Evolutionary conservation across 306 rosid species (phyloP).

Genomic region (Adenanthera pavonina): DNA sequence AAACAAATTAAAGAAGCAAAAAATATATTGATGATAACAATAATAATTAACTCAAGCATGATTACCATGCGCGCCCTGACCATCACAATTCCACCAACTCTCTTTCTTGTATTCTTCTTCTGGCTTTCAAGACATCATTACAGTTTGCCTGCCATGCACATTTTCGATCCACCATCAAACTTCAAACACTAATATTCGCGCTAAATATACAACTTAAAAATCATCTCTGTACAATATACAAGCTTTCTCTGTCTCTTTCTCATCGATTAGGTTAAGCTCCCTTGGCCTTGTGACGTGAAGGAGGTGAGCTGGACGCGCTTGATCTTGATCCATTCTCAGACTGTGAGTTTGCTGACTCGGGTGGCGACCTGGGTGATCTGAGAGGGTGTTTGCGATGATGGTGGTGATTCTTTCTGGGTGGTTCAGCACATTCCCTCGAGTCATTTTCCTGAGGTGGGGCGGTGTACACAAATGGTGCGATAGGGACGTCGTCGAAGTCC

Average conservation of each 20-base stretch:
- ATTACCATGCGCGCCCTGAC: slow-evolving; percentile 34
- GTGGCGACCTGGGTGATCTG: slow-evolving; percentile 54
- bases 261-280: slow-evolving; percentile 33
- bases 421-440: slow-evolving; percentile 31
- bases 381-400: slow-evolving; percentile 40
- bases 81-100: slow-evolving; percentile 21
- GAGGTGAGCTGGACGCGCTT: slow-evolving; percentile 58
- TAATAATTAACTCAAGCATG: slow-evolving; percentile 20
- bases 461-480: slow-evolving; percentile 76
- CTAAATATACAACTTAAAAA: slow-evolving; percentile 18
- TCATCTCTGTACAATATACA: slow-evolving; percentile 7
- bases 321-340: slow-evolving; percentile 36
- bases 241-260: not conserved
- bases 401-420: slow-evolving; percentile 43
- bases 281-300: slow-evolving; percentile 43
- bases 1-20: not conserved
- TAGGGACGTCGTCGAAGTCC: slow-evolving; percentile 68
- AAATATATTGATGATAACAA: not conserved
- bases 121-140: slow-evolving; percentile 18
- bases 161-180: not conserved
- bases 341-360: not conserved
- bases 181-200: not conserved
- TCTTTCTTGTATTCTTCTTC: not conserved
- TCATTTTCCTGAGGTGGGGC: slow-evolving; percentile 46
- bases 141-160: not conserved